These are phyloP conservation scores for Linum tenue DNA, from an alignment of 345 rosid genomes.

Conservation along the genomic window DNA sequence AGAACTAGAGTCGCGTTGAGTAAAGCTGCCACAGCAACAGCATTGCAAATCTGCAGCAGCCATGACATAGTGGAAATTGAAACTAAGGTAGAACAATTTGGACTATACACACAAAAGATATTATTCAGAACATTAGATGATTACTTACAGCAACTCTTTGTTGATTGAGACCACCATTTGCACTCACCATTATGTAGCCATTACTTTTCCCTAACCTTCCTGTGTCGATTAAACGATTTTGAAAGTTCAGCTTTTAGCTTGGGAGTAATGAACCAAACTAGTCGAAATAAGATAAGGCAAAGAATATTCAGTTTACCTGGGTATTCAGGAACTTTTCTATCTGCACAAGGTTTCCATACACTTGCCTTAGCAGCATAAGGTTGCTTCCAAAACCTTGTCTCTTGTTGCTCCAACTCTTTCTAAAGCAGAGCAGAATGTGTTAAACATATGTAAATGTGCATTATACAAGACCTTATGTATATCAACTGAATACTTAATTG, in stretches of 20 bases:
- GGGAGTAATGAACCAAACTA: not conserved
- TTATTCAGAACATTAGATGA: not conserved
- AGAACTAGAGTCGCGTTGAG: conserved; percentile 71
- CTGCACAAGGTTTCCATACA: conserved; percentile 78
- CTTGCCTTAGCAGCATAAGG: conserved; percentile 35
- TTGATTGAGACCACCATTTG: conserved; percentile 93
- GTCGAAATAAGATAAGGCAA: not conserved
- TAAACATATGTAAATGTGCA: conserved; percentile 1
- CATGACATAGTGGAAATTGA: no score
- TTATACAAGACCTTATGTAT: not conserved
- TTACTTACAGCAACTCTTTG: conserved; percentile 87
- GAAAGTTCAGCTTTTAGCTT: not conserved
- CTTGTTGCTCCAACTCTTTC: conserved; percentile 44
- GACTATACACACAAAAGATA: not conserved
- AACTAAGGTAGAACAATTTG: not conserved
- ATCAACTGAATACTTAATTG: not conserved
- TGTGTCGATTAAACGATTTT: conserved; percentile 16
- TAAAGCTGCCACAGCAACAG: conserved; percentile 65
- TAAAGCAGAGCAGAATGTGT: conserved; percentile 17
- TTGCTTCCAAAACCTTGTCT: conserved; percentile 44
- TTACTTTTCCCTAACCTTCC: conserved; percentile 36
- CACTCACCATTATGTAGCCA: conserved; percentile 75
- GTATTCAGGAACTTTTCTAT: conserved; percentile 21
- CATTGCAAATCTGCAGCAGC: conserved; percentile 63
- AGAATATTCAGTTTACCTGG: conserved; percentile 21